Evolutionary conservation across 139 green algal genomes (phyloP).

Genomic region (Haematococcus lacustris): DNA sequence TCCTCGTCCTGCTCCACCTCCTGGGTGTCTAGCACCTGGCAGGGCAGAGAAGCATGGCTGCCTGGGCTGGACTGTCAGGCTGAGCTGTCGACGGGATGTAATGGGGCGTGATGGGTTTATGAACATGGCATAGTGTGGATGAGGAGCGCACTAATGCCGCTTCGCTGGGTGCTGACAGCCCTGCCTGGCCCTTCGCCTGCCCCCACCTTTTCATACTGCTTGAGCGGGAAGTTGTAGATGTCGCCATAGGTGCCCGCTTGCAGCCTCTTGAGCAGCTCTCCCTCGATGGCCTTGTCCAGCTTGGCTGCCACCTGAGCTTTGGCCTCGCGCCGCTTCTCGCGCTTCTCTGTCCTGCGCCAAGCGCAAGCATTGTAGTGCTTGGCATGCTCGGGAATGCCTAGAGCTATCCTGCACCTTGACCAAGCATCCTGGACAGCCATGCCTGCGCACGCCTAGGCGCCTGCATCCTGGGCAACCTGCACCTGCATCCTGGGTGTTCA

Average conservation of each 20-base stretch:
- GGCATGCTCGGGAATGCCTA: too few species aligned
- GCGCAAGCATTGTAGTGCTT: too few species aligned
- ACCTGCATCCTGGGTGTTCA: too few species aligned
- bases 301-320: slow-evolving; percentile 88
- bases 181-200: background rate
- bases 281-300: slow-evolving; percentile 83
- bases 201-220: slow-evolving; percentile 82
- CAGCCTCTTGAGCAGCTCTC: slow-evolving; percentile 87
- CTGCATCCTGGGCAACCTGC: too few species aligned
- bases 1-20: slow-evolving; percentile 59
- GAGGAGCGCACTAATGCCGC: background rate
- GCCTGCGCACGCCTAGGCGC: too few species aligned
- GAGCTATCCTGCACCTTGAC: too few species aligned
- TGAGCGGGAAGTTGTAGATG: slow-evolving; percentile 97
- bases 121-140: background rate
- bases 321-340: slow-evolving; percentile 70
- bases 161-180: too few species aligned
- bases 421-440: too few species aligned
- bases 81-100: background rate
- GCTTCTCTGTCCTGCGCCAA: slow-evolving; percentile 63
- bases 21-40: slow-evolving; percentile 47
- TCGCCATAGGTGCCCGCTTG: slow-evolving; percentile 95
- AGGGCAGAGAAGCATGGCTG: background rate
- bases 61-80: background rate
- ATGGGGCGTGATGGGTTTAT: too few species aligned